Evolutionary conservation across 1,139 yeast genomes (phyloP).

Genomic region (Sugiyamaella neomexicana): DNA sequence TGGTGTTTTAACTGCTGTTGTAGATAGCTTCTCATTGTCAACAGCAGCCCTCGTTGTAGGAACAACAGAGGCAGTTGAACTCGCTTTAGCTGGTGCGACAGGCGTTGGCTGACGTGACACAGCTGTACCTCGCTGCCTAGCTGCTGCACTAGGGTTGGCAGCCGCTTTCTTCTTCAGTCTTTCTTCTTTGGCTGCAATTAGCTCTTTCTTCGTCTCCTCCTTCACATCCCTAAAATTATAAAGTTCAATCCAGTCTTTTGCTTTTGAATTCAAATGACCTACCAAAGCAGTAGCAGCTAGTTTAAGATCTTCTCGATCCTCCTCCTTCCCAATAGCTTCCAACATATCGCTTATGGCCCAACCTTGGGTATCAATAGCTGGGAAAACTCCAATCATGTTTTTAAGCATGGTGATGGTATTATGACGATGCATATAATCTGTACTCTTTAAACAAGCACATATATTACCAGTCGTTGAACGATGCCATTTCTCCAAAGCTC

Average conservation of each 20-base stretch:
- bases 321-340: conserved; percentile 50
- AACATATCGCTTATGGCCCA: conserved; percentile 52
- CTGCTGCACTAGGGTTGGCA: background rate
- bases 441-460: conserved; percentile 50
- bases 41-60: background rate
- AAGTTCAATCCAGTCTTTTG: conserved; percentile 54
- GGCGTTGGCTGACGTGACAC: background rate
- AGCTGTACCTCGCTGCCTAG: background rate
- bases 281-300: conserved; percentile 74
- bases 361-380: conserved; percentile 69
- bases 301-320: conserved; percentile 76
- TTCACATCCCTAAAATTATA: conserved; percentile 34
- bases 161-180: conserved; percentile 4
- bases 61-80: background rate
- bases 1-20: background rate
- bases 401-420: conserved; percentile 79
- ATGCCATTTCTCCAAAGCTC: conserved; percentile 58
- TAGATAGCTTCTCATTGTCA: background rate
- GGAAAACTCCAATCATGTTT: conserved; percentile 64
- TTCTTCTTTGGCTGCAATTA: conserved; percentile 27
- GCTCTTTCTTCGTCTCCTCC: conserved; percentile 27
- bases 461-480: conserved; percentile 50
- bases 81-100: background rate
- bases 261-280: conserved; percentile 66
- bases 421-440: conserved; percentile 76